These are phyloP conservation scores for Asterionellopsis glacialis DNA, from an alignment of 108 stramenopile genomes.

Conservation along the genomic window DNA sequence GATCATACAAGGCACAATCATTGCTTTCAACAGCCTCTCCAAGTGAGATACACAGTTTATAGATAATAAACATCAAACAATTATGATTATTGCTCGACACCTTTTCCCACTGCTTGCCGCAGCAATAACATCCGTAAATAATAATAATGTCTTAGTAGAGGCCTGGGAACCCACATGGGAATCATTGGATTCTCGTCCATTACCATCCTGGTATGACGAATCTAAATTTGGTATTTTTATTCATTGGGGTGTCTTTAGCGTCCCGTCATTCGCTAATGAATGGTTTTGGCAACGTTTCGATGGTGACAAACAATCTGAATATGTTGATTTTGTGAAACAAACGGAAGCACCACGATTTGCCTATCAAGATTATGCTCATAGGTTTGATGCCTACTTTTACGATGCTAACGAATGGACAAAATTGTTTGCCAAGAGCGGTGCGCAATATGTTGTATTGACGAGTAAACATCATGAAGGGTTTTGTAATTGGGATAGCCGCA, in stretches of 20 bases:
- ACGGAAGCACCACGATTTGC: conserved; percentile 18
- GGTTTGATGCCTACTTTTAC: conserved; percentile 40
- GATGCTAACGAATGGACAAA: conserved; percentile 29
- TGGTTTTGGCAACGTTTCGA: conserved; percentile 44
- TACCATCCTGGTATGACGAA: conserved; percentile 38
- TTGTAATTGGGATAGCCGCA: conserved; percentile 34
- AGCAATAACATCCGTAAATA: too few species aligned
- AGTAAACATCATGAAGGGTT: conserved; percentile 51
- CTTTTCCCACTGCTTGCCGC: too few species aligned
- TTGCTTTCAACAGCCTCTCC: too few species aligned
- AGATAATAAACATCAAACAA: too few species aligned
- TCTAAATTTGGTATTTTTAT: conserved; percentile 44
- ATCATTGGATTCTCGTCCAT: conserved; percentile 27
- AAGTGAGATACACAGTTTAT: too few species aligned
- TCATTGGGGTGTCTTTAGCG: conserved; percentile 51
- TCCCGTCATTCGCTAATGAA: conserved; percentile 33
- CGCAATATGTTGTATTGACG: conserved; percentile 49
- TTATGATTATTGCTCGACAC: too few species aligned
- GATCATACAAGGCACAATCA: too few species aligned
- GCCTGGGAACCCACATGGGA: conserved; percentile 48
- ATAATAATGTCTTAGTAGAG: too few species aligned
- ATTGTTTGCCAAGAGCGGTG: conserved; percentile 30
- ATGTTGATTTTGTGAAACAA: conserved; percentile 14
- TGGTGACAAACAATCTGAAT: conserved; percentile 2
- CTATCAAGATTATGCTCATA: conserved; percentile 37